Base-by-base conservation (phyloP, 2,329 filamentous ascomycete species). In the Stagonosporopsis vannaccii region DNA sequence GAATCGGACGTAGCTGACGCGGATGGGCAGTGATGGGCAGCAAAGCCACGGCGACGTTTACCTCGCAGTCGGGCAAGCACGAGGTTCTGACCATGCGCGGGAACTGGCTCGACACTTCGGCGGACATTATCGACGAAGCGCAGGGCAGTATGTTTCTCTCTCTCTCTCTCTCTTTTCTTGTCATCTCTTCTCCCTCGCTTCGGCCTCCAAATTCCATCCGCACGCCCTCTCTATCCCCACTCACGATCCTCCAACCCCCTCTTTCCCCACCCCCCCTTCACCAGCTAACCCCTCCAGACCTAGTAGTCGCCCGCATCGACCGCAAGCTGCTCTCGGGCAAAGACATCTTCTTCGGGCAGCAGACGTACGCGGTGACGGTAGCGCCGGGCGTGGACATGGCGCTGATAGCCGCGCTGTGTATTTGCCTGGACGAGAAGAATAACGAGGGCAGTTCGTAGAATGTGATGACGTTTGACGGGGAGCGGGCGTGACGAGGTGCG, bases 381-480 rank as follows among this genome's bases (percentile, higher is more conserved):
- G 87, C 87, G 1, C 85, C 87, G 0, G 84, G 84, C 15, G 84
- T 89, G 6, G 88, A 91, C 66, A 81, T 89, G 74, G 83, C 85
- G 4, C 67, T 90, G 42, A 83, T 90, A 61, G 85, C 81, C 0
- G 88, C 87, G 11, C 77, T 90, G 66, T 90, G 87, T 68, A 86
- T 91, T 48, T 86, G 84, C 58, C 76, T 90, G 57, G 88, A 90
- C 61, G 87, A 90, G 80, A 66, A 68, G 59, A 65, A 68, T 13
- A 66, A 66, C 15, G 63, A 67, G 49, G 32, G 26, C 11, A 19
- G 32, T 8, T 45, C 23, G 42, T 52, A 52, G 49, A 39, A 17
- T 30, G 40, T 5, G 9, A 5, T 5, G 25, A 9, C 25, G 25
- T 26, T 26, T 26, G 25, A 26, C 5, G 5, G 25, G 25, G 25